Percentiles rank a stretch among this genome's conserved stretches.
Evolutionary conservation across 2,329 filamentous ascomycete species (phyloP).

Genomic region (Aureobasidium subglaciale): DNA sequence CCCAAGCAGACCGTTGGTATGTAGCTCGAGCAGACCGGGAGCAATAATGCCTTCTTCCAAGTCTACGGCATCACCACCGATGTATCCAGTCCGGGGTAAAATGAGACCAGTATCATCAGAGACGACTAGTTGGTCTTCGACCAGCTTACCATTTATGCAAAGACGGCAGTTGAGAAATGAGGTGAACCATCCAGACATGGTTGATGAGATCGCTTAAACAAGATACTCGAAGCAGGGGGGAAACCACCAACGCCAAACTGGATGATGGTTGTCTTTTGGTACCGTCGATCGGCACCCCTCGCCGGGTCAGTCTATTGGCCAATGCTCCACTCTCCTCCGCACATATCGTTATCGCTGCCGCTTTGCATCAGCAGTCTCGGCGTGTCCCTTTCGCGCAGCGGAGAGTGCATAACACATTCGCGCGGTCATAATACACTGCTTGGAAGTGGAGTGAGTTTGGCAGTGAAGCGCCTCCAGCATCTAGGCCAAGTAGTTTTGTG

Average conservation of each 20-base stretch:
- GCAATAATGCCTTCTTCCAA: constrained; percentile 45
- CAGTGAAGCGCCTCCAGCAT: not conserved
- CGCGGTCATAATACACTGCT: not conserved
- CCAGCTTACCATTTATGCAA: constrained; percentile 36
- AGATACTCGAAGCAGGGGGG: not conserved
- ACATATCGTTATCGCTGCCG: not conserved
- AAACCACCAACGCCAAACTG: not conserved
- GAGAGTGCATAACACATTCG: not conserved
- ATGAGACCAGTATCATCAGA: constrained; percentile 40
- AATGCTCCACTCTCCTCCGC: not conserved
- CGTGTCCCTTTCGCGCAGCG: not conserved
- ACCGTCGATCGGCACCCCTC: not conserved
- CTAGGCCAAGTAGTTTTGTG: not conserved
- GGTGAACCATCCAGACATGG: constrained; percentile 34
- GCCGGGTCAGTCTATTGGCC: not conserved
- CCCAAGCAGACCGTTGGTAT: constrained; percentile 47
- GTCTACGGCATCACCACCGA: constrained; percentile 41
- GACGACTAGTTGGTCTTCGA: constrained; percentile 39
- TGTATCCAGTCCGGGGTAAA: constrained; percentile 36
- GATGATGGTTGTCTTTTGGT: constrained; percentile 4
- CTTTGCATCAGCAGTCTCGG: not conserved
- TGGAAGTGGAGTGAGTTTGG: not conserved
- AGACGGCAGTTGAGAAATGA: constrained; percentile 41
- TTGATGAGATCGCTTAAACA: not conserved
- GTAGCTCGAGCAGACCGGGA: constrained; percentile 49